phyloP scores from a whole-genome alignment of 2,329 filamentous ascomycete genomes.

The Hymenotorrendiella dingleyae region DNA sequence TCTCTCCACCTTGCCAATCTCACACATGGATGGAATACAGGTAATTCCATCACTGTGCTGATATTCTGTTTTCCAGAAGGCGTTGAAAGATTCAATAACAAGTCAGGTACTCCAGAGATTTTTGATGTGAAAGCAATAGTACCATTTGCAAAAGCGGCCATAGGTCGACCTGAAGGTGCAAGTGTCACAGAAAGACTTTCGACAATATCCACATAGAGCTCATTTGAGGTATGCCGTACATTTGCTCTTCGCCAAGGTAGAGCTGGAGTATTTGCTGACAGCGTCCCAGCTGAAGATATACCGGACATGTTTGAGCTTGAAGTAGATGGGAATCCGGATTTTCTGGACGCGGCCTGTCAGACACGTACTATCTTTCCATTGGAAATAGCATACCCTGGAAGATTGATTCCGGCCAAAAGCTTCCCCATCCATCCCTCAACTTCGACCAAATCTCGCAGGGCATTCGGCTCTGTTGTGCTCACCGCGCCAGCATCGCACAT shows the following conservation, averaged over 20 bases:
- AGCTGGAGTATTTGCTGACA: slow-evolving; percentile 43
- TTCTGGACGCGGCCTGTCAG: slow-evolving; percentile 15
- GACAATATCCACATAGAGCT: slow-evolving; percentile 92
- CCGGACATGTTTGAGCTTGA: slow-evolving; percentile 28
- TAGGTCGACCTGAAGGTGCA: slow-evolving; percentile 80
- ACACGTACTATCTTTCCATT: slow-evolving; percentile 9
- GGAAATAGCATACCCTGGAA: slow-evolving; percentile 60
- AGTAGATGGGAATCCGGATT: slow-evolving; percentile 26
- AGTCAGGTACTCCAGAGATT: slow-evolving; percentile 87
- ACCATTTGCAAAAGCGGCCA: slow-evolving; percentile 83
- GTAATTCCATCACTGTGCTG: slow-evolving; percentile 70
- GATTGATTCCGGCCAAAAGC: slow-evolving; percentile 76
- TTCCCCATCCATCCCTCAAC: slow-evolving; percentile 88
- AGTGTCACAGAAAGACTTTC: slow-evolving; percentile 84
- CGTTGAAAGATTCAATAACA: slow-evolving; percentile 73
- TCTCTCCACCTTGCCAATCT: slow-evolving; percentile 86
- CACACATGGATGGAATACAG: slow-evolving; percentile 95
- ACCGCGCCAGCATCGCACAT: slow-evolving; percentile 95
- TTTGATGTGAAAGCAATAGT: slow-evolving; percentile 94
- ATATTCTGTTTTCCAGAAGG: slow-evolving; percentile 77
- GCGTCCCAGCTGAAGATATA: slow-evolving; percentile 28
- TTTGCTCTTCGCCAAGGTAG: slow-evolving; percentile 88
- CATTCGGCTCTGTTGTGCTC: slow-evolving; percentile 87
- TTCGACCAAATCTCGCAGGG: slow-evolving; percentile 83
- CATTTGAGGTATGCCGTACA: slow-evolving; percentile 92